Conservation (phyloP, 176 grass and related monocot genomes). For the Oryza rufipogon region DNA sequence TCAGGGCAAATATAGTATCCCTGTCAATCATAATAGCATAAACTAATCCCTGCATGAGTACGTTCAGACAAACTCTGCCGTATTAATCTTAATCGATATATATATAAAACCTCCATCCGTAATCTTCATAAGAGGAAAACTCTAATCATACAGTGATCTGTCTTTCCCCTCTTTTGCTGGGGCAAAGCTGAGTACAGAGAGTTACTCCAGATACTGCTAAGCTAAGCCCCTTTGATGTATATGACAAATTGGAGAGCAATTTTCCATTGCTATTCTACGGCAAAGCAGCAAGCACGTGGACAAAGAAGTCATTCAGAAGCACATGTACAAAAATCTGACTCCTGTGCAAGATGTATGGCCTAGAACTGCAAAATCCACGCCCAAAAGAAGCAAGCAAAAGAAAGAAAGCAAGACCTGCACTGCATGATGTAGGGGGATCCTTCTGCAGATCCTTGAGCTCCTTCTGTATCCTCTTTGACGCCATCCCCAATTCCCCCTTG, state of each 20-base stretch:
- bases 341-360: conserved; percentile 6
- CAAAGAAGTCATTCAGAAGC: conserved; percentile 28
- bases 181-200: not conserved
- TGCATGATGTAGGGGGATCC: conserved; percentile 81
- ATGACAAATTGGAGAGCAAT: conserved; percentile 4
- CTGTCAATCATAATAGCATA: not conserved
- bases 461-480: conserved; percentile 85
- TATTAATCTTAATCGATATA: not conserved
- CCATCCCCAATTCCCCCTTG: conserved; percentile 32
- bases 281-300: conserved; percentile 10
- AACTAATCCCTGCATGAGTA: not conserved
- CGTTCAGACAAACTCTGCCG: not conserved
- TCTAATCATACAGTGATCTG: not conserved
- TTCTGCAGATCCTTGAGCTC: conserved; percentile 91
- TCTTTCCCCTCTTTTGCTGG: not conserved
- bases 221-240: not conserved
- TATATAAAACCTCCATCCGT: not conserved
- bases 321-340: conserved; percentile 39
- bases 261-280: not conserved
- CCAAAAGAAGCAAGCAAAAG: not conserved
- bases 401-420: conserved; percentile 61
- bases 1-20: not conserved
- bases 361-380: conserved; percentile 19
- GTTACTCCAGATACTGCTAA: not conserved
- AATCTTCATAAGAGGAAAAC: not conserved